Evolutionary conservation across 257 asterid genomes (phyloP).

Genomic region (Vinca minor): DNA sequence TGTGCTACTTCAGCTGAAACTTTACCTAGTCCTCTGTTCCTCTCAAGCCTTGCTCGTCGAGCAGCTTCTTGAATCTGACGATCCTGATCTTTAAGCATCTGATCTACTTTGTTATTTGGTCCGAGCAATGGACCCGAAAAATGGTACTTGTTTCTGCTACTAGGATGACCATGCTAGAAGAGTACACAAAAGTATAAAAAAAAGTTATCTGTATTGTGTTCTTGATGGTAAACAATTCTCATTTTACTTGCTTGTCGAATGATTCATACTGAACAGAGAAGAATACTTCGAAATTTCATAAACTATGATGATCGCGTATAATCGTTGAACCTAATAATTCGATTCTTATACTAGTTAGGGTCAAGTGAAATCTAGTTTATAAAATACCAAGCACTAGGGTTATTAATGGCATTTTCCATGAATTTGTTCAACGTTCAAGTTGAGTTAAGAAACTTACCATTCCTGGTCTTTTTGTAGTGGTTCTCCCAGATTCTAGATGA

Average conservation of each 20-base stretch:
- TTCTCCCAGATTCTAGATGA: constrained; percentile 33
- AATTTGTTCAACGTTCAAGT: not conserved
- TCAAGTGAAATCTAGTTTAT: not conserved
- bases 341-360: not conserved
- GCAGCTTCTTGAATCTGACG: constrained; percentile 76
- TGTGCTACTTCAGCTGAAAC: constrained; percentile 31
- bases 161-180: constrained; percentile 27
- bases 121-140: constrained; percentile 71
- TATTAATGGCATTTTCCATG: too few relatives aligned
- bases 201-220: too few relatives aligned
- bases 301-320: not conserved
- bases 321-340: not conserved
- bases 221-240: too few relatives aligned
- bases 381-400: not conserved
- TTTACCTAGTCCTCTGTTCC: constrained; percentile 36
- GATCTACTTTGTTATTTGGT: constrained; percentile 64
- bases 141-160: constrained; percentile 40
- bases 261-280: too few relatives aligned
- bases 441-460: constrained; percentile 31
- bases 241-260: too few relatives aligned
- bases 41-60: constrained; percentile 59
- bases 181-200: not conserved
- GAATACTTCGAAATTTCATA: not conserved
- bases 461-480: constrained; percentile 31
- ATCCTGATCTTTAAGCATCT: constrained; percentile 81